Evolutionary conservation across 345 rosid species (phyloP).

Genomic region (Garcia nutans): DNA sequence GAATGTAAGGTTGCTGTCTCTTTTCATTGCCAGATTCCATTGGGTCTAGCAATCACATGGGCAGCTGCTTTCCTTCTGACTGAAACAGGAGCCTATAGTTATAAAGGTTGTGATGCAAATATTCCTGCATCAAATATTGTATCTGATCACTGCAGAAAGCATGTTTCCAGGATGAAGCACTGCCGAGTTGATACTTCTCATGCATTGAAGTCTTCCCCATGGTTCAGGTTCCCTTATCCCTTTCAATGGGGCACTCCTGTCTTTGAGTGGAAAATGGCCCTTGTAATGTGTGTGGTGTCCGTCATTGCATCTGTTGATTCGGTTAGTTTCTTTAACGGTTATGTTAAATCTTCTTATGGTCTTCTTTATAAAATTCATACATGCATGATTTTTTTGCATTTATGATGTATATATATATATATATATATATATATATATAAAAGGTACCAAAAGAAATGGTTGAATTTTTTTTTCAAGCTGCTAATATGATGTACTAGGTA

Average conservation of each 20-base stretch:
- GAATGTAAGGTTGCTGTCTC: constrained; percentile 2
- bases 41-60: constrained; percentile 96
- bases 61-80: constrained; percentile 86
- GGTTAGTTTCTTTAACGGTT: constrained; percentile 45
- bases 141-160: constrained; percentile 86
- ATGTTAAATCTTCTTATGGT: constrained; percentile 2
- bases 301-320: constrained; percentile 85
- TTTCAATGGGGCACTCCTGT: constrained; percentile 98
- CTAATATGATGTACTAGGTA: not conserved
- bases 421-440: not conserved
- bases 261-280: constrained; percentile 84
- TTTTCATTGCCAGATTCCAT: constrained; percentile 63
- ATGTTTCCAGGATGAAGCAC: constrained; percentile 71
- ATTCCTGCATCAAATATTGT: constrained; percentile 74
- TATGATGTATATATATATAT: not conserved
- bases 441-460: not conserved
- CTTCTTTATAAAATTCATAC: not conserved
- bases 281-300: constrained; percentile 87
- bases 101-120: constrained; percentile 78
- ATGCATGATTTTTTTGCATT: not conserved
- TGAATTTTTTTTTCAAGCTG: not conserved
- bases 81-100: constrained; percentile 73
- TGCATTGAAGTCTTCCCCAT: constrained; percentile 78
- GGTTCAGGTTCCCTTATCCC: constrained; percentile 98
- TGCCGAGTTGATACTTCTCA: constrained; percentile 88